These are phyloP conservation scores for Laguncularia racemosa DNA, from an alignment of 345 rosid species.

Conservation along the genomic window DNA sequence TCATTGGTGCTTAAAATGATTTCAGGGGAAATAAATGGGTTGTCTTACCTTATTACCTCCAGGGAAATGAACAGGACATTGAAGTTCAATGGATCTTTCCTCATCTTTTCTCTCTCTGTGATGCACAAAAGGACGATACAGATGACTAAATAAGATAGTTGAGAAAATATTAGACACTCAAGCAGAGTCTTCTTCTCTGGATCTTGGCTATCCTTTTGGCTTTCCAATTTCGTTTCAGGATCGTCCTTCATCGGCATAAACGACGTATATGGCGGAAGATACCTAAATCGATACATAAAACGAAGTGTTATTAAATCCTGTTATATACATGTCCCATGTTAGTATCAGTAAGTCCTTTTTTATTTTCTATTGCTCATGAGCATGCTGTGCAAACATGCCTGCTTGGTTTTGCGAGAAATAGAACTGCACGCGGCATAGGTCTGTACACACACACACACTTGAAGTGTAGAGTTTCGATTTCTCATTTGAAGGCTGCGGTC, in stretches of 20 bases:
- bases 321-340: no score
- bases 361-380: no score
- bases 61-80: conserved; percentile 42
- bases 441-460: no score
- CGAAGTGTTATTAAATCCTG: background rate
- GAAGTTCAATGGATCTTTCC: conserved; percentile 55
- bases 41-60: conserved; percentile 51
- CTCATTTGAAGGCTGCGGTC: no score
- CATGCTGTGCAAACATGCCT: no score
- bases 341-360: no score
- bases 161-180: conserved; percentile 25
- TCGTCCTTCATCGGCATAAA: conserved; percentile 19
- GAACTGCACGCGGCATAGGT: no score
- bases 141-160: conserved; percentile 33
- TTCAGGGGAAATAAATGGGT: no score
- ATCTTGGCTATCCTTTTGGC: background rate
- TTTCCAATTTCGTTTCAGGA: background rate
- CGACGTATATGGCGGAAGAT: conserved; percentile 54
- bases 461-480: no score
- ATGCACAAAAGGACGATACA: conserved; percentile 43
- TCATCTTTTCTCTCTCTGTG: conserved; percentile 35
- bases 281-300: conserved; percentile 22
- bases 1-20: no score
- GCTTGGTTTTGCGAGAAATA: no score
- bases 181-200: background rate